Evolutionary conservation across 2,329 filamentous ascomycete species (phyloP).

Genomic region (Ophiobolus disseminans): DNA sequence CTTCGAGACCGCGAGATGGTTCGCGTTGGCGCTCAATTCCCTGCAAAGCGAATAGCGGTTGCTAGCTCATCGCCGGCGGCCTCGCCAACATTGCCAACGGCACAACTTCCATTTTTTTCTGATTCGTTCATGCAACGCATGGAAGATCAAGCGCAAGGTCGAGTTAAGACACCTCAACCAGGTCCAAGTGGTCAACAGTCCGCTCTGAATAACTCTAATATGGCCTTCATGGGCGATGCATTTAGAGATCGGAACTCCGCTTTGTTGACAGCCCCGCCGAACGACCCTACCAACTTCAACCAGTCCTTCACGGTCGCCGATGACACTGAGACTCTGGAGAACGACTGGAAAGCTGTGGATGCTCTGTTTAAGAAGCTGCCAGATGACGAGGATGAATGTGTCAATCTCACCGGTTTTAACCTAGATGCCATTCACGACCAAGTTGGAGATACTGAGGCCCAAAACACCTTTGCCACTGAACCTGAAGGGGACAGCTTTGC

Average conservation of each 20-base stretch:
- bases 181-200: no score
- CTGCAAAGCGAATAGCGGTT: no score
- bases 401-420: slow-evolving; percentile 1
- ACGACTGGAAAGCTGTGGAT: slow-evolving; percentile 11
- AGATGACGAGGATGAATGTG: slow-evolving; percentile 1
- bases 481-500: background rate
- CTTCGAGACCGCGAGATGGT: slow-evolving; percentile 4
- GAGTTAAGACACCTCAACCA: background rate
- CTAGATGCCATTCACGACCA: slow-evolving; percentile 13
- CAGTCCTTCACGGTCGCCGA: slow-evolving; percentile 8
- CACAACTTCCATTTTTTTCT: background rate
- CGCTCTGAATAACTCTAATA: no score
- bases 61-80: no score
- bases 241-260: background rate
- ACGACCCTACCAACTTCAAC: background rate
- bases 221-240: no score
- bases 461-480: background rate
- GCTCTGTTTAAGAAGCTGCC: slow-evolving; percentile 5
- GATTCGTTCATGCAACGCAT: slow-evolving; percentile 4
- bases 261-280: background rate
- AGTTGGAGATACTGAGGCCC: background rate
- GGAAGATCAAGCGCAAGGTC: background rate
- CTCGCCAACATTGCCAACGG: background rate
- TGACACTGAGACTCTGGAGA: slow-evolving; percentile 5
- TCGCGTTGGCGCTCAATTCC: background rate